Evolutionary conservation across 257 asterid genomes (phyloP).

Genomic region (Capsicum chinense): DNA sequence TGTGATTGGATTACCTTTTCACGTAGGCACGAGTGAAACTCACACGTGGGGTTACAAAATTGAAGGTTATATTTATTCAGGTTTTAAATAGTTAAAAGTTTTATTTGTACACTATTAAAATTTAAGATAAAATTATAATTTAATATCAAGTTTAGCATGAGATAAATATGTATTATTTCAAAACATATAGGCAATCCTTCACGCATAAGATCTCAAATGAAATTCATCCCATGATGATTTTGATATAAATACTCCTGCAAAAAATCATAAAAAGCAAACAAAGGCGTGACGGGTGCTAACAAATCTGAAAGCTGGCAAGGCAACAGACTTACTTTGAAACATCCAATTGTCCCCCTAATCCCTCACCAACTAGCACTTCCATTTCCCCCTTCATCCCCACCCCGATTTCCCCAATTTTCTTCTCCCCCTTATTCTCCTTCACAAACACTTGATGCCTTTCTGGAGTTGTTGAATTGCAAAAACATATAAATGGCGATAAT

Average conservation of each 20-base stretch:
- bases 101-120: too few relatives aligned
- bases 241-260: neutral
- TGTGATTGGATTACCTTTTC: too few relatives aligned
- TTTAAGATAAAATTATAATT: too few relatives aligned
- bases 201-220: neutral
- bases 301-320: slow-evolving; percentile 10
- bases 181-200: too few relatives aligned
- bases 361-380: slow-evolving; percentile 4
- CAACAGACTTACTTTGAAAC: slow-evolving; percentile 16
- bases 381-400: neutral
- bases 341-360: neutral
- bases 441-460: slow-evolving; percentile 7
- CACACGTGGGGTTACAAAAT: too few relatives aligned
- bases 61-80: too few relatives aligned
- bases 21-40: too few relatives aligned
- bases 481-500: slow-evolving; percentile 45
- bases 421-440: neutral
- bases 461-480: neutral
- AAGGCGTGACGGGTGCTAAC: neutral
- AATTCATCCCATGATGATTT: neutral
- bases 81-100: too few relatives aligned
- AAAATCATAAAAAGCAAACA: neutral
- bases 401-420: neutral
- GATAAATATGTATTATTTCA: too few relatives aligned
- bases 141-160: too few relatives aligned